phyloP scores from a whole-genome alignment of 2,329 filamentous ascomycete genomes.

The Pseudopithomyces chartarum region DNA sequence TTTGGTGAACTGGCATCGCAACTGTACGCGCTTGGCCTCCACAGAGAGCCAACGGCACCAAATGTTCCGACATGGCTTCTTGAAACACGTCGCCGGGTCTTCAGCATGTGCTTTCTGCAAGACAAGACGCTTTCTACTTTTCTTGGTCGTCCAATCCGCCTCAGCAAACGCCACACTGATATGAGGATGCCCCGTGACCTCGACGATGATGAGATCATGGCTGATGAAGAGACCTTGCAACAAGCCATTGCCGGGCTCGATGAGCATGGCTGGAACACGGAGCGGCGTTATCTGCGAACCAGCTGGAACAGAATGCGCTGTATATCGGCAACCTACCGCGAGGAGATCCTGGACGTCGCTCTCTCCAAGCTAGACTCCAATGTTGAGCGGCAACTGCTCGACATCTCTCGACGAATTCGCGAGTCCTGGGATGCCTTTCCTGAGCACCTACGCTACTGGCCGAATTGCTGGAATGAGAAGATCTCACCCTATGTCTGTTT shows the following conservation, averaged over 20 bases:
- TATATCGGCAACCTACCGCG: conserved; percentile 31
- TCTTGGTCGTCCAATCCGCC: conserved; percentile 37
- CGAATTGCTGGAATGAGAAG: conserved; percentile 34
- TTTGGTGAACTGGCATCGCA: conserved; percentile 37
- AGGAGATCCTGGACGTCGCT: conserved; percentile 41
- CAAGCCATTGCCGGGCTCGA: conserved; percentile 28
- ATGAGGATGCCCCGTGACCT: conserved; percentile 37
- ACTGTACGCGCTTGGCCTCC: conserved; percentile 38
- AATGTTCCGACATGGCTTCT: conserved; percentile 33
- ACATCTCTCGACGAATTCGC: conserved; percentile 35
- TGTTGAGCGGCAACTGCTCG: conserved; percentile 27
- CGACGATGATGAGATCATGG: conserved; percentile 31
- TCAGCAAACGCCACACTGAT: conserved; percentile 38
- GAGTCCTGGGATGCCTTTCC: conserved; percentile 34
- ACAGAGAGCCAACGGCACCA: conserved; percentile 32
- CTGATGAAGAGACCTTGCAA: conserved; percentile 19
- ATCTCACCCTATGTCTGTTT: conserved; percentile 32
- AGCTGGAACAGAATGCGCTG: conserved; percentile 21
- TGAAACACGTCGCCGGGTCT: conserved; percentile 35
- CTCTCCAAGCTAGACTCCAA: conserved; percentile 25
- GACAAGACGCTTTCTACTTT: conserved; percentile 43
- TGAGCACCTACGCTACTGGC: conserved; percentile 35
- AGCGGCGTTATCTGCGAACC: conserved; percentile 24
- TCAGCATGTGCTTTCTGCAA: conserved; percentile 34
- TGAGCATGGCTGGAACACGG: conserved; percentile 48